phyloP scores from a whole-genome alignment of 176 grass and related monocot genomes.

The Aegilops longissima region DNA sequence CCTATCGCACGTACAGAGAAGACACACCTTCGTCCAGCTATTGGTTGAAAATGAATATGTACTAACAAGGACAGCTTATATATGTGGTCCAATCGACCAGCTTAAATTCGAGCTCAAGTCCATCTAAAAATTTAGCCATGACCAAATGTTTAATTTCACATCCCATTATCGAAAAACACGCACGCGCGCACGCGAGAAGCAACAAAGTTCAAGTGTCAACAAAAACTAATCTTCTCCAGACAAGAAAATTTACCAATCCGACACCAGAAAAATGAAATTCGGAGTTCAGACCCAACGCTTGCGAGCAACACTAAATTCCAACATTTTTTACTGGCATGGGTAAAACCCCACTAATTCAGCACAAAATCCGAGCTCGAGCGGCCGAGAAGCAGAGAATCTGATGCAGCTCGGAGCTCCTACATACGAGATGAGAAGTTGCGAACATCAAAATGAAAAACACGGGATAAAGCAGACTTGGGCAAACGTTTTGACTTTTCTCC shows the following conservation, averaged over 20 bases:
- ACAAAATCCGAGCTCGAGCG: neutral
- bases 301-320: neutral
- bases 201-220: neutral
- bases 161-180: neutral
- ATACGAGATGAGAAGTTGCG: neutral
- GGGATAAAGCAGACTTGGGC: neutral
- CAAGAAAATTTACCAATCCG: neutral
- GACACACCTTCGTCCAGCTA: neutral
- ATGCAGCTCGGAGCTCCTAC: neutral
- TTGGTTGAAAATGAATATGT: constrained; percentile 29
- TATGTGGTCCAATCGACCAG: neutral
- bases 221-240: neutral
- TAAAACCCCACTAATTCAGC: neutral
- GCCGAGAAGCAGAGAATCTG: neutral
- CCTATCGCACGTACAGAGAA: neutral
- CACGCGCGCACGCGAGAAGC: neutral
- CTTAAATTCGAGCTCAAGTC: neutral
- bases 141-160: neutral
- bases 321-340: neutral
- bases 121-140: neutral
- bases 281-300: neutral
- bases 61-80: neutral
- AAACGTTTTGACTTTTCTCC: constrained; percentile 4
- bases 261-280: neutral
- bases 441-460: neutral